phyloP scores from a whole-genome alignment of 2,329 filamentous ascomycete species.

The Aphanoascus verrucosus region DNA sequence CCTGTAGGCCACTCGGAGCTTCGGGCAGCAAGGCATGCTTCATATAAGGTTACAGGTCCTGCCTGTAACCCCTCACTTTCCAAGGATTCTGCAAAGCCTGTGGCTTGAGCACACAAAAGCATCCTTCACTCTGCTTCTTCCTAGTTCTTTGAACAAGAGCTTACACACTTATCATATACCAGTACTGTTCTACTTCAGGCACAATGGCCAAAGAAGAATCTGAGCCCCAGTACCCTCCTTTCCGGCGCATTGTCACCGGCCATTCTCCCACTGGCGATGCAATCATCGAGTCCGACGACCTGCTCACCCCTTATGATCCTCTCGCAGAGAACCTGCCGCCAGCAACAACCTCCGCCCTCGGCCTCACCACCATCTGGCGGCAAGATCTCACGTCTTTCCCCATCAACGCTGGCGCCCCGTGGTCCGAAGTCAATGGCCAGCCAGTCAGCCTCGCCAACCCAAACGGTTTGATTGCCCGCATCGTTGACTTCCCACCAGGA shows the following conservation, averaged over 20 bases:
- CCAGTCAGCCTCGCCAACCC: slow-evolving; percentile 19
- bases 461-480: slow-evolving; percentile 18
- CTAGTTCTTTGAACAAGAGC: no score
- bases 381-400: slow-evolving; percentile 17
- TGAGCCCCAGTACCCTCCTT: slow-evolving; percentile 7
- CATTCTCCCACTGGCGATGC: slow-evolving; percentile 22
- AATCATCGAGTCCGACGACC: slow-evolving; percentile 21
- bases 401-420: slow-evolving; percentile 17
- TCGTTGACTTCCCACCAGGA: slow-evolving; percentile 23
- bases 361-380: slow-evolving; percentile 22
- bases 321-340: slow-evolving; percentile 9
- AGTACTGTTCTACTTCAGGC: no score
- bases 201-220: not conserved
- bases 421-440: slow-evolving; percentile 20
- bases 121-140: no score
- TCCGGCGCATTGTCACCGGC: slow-evolving; percentile 21
- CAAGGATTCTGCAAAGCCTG: not conserved
- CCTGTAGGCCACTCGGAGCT: not conserved
- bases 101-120: not conserved
- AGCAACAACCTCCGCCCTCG: slow-evolving; percentile 13
- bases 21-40: not conserved
- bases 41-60: not conserved
- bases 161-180: no score
- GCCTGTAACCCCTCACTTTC: not conserved
- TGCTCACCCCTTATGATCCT: slow-evolving; percentile 20